A percentile compares a stretch with the other conserved stretches of the same genome.
phyloP scores from a whole-genome alignment of 73 alveolate genomes.

The Paramecium sexaurelia region DNA sequence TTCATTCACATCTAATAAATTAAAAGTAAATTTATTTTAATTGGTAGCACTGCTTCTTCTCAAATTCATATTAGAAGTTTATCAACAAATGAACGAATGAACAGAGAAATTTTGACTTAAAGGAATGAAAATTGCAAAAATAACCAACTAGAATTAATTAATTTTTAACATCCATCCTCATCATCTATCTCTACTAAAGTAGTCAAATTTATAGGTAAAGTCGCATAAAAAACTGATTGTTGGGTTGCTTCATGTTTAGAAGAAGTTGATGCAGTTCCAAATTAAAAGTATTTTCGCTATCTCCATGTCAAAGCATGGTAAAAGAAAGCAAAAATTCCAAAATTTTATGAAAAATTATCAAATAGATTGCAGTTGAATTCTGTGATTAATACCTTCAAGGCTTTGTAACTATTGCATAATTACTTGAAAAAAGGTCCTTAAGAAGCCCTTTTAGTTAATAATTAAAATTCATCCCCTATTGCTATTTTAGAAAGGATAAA shows the following conservation, averaged over 20 bases:
- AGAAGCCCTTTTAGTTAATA: background rate
- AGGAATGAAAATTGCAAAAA: background rate
- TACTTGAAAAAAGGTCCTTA: constrained; percentile 64
- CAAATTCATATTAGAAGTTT: background rate
- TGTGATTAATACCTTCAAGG: constrained; percentile 39
- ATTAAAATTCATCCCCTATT: constrained; percentile 34
- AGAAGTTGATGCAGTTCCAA: constrained; percentile 60
- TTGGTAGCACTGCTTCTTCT: background rate
- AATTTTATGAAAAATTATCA: constrained; percentile 48
- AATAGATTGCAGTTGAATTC: constrained; percentile 12
- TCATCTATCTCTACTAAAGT: background rate
- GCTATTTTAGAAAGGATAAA: constrained; percentile 22
- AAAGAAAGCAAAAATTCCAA: constrained; percentile 56
- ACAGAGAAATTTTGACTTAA: background rate
- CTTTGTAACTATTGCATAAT: constrained; percentile 51
- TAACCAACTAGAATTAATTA: background rate
- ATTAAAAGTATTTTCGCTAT: constrained; percentile 44
- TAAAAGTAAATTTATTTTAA: background rate
- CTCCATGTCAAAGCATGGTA: constrained; percentile 65
- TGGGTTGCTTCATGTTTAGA: constrained; percentile 62
- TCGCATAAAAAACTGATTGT: constrained; percentile 40
- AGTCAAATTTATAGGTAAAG: background rate
- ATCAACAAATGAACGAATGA: background rate
- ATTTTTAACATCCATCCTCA: background rate
- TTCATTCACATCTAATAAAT: background rate